phyloP scores from a whole-genome alignment of 495 filamentous ascomycete species.

The Hypoxylon lenormandii region DNA sequence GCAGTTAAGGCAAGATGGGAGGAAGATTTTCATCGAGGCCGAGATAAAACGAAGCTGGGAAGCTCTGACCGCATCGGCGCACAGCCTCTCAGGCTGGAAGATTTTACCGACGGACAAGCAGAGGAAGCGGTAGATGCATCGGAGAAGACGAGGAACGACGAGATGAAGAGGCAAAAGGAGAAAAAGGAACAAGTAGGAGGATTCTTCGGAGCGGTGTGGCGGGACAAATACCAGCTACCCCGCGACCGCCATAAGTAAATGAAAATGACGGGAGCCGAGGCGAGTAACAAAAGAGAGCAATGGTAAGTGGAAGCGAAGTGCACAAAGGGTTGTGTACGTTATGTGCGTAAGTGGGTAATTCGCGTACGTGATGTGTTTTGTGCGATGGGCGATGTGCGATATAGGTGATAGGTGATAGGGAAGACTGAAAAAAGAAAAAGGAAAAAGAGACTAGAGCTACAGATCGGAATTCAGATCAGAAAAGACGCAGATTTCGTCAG shows the following conservation, averaged over 20 bases:
- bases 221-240: constrained; percentile 38
- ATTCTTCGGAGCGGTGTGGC: constrained; percentile 35
- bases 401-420: background rate
- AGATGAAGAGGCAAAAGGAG: constrained; percentile 5
- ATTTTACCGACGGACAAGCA: constrained; percentile 6
- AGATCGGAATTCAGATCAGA: constrained; percentile 12
- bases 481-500: constrained; percentile 23
- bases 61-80: background rate
- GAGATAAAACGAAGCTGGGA: constrained; percentile 7
- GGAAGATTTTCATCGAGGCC: constrained; percentile 15
- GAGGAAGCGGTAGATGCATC: constrained; percentile 1
- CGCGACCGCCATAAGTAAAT: constrained; percentile 38
- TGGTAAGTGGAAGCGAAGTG: constrained; percentile 9
- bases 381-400: constrained; percentile 5
- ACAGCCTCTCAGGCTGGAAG: constrained; percentile 7
- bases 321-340: constrained; percentile 36
- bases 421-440: constrained; percentile 5
- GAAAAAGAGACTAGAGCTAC: background rate
- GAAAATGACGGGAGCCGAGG: constrained; percentile 30
- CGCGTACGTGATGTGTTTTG: constrained; percentile 27
- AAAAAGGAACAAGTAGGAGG: constrained; percentile 1
- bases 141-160: constrained; percentile 1
- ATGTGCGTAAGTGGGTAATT: constrained; percentile 26
- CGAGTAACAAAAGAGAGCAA: constrained; percentile 14
- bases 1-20: constrained; percentile 9